Evolutionary conservation across 108 stramenopile species (phyloP), one percentile per base, ranked within the genome.

Genomic region (Cylindrotheca closterium): DNA sequence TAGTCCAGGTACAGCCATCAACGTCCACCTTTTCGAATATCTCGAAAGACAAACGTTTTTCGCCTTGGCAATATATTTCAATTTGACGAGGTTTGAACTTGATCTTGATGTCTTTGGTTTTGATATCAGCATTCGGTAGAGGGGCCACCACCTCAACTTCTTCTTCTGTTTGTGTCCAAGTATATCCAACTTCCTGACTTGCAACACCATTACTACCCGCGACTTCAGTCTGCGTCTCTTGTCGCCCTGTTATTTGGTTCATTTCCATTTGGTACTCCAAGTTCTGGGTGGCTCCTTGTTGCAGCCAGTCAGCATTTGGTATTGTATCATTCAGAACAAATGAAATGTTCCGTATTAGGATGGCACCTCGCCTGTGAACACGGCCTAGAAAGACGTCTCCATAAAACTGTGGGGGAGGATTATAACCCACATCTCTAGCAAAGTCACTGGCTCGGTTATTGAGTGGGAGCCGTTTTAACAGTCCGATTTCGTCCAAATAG

Each of bases 401-500:
- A 63, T 85, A 85, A 63, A 88, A 83, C 22, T 85, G 80, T 17
- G 87, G 84, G 3, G 82, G 60, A 1, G 87, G 84, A 54, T 81
- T 54, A 60, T 66, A 88, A 2, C 87, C 87, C 53, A 77, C 81
- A 46, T 49, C 47, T 7, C 24, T n/a, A 0, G 84, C 79, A n/a
- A 68, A 60, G 19, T 81, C 54, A 12, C 62, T 76, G 5, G 82
- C 84, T 55, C 87, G 63, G 2, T n/a, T 48, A 29, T 88, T 88
- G 33, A 69, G 48, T 10, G 81, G 79, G n/a, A 88, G 58, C 37
- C 77, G 63, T 51, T 88, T 88, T 32, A 88, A 47, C 70, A 85
- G 63, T 5, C 87, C 87, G 4, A 83, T 81, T 62, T 85, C 83
- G 67, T 88, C 87, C 2, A 88, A 47, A 52, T 88, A 88, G 24